Conservation (phyloP, 2,329 filamentous ascomycete species). For the Arthrobotrys musiformis region DNA sequence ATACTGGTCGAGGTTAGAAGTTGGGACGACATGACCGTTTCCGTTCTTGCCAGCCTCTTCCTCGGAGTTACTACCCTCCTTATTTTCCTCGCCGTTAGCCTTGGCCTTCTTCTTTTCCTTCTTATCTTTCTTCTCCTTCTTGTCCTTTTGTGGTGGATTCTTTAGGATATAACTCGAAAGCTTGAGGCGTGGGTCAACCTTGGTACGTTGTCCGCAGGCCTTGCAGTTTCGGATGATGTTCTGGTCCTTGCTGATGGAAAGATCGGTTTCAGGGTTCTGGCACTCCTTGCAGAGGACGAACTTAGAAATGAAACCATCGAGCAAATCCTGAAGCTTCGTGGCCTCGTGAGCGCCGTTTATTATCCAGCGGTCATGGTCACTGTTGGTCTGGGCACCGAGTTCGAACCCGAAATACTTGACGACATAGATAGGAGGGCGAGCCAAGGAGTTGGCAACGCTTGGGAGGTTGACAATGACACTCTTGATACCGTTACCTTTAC, state of each 20-base stretch:
- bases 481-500: slow-evolving; percentile 99
- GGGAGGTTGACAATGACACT: slow-evolving; percentile 96
- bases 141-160: slow-evolving; percentile 88
- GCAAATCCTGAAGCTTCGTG: slow-evolving; percentile 94
- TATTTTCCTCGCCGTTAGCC: slow-evolving; percentile 67
- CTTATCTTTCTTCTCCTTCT: slow-evolving; percentile 85
- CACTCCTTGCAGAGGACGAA: slow-evolving; percentile 99
- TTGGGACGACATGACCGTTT: slow-evolving; percentile 67
- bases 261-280: slow-evolving; percentile 98
- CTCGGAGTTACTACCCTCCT: slow-evolving; percentile 63
- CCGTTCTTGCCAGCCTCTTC: slow-evolving; percentile 70
- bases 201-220: slow-evolving; percentile 91
- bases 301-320: slow-evolving; percentile 97
- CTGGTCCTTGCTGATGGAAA: slow-evolving; percentile 87
- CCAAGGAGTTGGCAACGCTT: slow-evolving; percentile 90
- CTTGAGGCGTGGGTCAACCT: slow-evolving; percentile 93
- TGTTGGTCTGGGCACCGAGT: slow-evolving; percentile 96
- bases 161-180: slow-evolving; percentile 97
- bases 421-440: slow-evolving; percentile 90
- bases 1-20: slow-evolving; percentile 66
- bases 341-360: slow-evolving; percentile 99
- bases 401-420: slow-evolving; percentile 99
- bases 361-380: slow-evolving; percentile 98
- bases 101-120: slow-evolving; percentile 87
- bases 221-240: slow-evolving; percentile 97